phyloP scores from a whole-genome alignment of 495 filamentous ascomycete species.

The Cercophora sp. region DNA sequence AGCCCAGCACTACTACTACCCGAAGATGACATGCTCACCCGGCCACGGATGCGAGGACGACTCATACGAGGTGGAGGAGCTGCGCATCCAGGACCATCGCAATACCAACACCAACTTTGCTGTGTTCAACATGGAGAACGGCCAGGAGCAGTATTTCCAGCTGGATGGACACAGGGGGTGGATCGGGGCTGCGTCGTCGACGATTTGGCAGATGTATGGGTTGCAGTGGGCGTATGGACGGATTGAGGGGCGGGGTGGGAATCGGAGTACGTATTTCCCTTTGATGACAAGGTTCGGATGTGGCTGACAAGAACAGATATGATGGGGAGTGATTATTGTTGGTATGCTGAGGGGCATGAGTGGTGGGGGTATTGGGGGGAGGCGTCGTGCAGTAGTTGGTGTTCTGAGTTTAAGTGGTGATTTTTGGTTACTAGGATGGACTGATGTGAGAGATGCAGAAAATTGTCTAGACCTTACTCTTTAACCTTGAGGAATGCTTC shows the following conservation, averaged over 20 bases:
- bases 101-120: slow-evolving; percentile 4
- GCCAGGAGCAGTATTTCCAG: slow-evolving; percentile 4
- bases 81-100: not conserved
- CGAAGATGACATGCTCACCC: not conserved
- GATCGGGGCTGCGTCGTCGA: slow-evolving; percentile 2
- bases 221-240: not conserved
- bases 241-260: slow-evolving; percentile 1
- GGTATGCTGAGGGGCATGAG: not conserved
- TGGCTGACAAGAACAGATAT: too few species aligned
- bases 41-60: slow-evolving; percentile 6
- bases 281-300: too few species aligned
- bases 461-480: too few species aligned
- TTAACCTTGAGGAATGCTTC: slow-evolving; percentile 8
- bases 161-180: slow-evolving; percentile 3
- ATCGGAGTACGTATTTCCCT: too few species aligned
- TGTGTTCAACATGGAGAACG: slow-evolving; percentile 5
- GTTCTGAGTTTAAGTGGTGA: slow-evolving; percentile 8
- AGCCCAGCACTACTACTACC: slow-evolving; percentile 6
- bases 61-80: slow-evolving; percentile 5
- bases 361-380: slow-evolving; percentile 9
- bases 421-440: too few species aligned
- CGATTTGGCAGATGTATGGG: not conserved
- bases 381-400: slow-evolving; percentile 6
- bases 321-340: slow-evolving; percentile 9
- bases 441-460: too few species aligned